phyloP scores from a whole-genome alignment of 208 protist species.

The Lotmaria passim region DNA sequence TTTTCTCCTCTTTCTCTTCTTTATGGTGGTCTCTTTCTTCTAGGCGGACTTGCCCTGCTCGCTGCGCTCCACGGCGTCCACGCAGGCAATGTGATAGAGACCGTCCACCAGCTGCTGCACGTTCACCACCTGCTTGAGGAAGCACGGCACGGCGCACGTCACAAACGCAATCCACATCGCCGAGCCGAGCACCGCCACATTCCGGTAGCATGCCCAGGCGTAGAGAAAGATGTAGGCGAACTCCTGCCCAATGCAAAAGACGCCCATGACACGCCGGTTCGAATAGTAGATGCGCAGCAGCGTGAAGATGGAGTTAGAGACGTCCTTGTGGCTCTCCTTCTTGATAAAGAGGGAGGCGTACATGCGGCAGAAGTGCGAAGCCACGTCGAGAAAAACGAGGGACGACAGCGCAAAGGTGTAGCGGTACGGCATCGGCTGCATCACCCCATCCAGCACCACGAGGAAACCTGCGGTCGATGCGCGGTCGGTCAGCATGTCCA shows the following conservation, averaged over 20 bases:
- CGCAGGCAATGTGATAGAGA: conserved; percentile 81
- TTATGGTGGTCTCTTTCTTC: not conserved
- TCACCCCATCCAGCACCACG: conserved; percentile 82
- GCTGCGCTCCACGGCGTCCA: conserved; percentile 65
- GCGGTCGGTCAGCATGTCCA: conserved; percentile 96
- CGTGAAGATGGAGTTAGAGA: conserved; percentile 76
- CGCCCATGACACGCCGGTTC: conserved; percentile 81
- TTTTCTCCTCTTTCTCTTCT: not conserved
- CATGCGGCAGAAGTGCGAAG: conserved; percentile 94
- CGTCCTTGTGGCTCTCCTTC: conserved; percentile 86
- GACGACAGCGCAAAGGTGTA: conserved; percentile 60
- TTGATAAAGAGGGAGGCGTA: conserved; percentile 78
- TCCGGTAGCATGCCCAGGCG: conserved; percentile 56
- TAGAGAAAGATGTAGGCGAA: conserved; percentile 92
- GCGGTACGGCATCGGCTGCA: conserved; percentile 67
- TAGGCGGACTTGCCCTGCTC: conserved; percentile 40
- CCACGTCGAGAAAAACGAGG: conserved; percentile 91
- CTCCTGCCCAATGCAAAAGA: conserved; percentile 93
- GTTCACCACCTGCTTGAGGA: conserved; percentile 91
- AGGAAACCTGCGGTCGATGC: conserved; percentile 89
- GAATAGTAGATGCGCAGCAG: conserved; percentile 93
- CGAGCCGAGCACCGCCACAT: conserved; percentile 24
- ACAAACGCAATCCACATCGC: conserved; percentile 45
- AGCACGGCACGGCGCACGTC: conserved; percentile 53
- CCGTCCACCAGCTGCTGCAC: conserved; percentile 89